Evolutionary conservation across 495 filamentous ascomycete genomes (phyloP).

Genomic region (Mytilinidion resinicola): DNA sequence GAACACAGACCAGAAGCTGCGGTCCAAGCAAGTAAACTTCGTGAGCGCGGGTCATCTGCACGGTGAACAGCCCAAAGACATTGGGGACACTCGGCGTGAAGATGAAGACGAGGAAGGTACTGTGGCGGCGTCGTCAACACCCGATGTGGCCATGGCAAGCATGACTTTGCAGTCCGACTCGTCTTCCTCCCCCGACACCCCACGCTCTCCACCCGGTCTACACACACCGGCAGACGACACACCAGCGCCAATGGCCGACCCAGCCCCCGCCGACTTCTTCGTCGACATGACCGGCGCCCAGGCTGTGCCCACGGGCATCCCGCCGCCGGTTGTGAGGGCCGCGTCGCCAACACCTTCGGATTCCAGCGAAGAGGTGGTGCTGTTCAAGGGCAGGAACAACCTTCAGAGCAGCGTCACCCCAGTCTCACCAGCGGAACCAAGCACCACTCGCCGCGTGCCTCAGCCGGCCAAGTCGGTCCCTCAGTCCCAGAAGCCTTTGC

Average conservation of each 20-base stretch:
- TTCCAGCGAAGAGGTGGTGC: slow-evolving; percentile 60
- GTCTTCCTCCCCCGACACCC: neutral
- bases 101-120: neutral
- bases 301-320: slow-evolving; percentile 13
- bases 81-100: neutral
- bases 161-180: slow-evolving; percentile 21
- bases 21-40: slow-evolving; percentile 60
- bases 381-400: slow-evolving; percentile 53
- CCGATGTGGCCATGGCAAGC: slow-evolving; percentile 14
- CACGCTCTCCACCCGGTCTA: neutral
- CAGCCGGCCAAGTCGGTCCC: neutral
- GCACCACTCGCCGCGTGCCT: neutral
- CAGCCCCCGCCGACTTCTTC: slow-evolving; percentile 8
- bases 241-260: neutral
- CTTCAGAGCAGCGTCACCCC: slow-evolving; percentile 2
- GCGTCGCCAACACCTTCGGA: slow-evolving; percentile 44
- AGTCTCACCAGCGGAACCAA: neutral
- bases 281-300: slow-evolving; percentile 20
- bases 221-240: neutral
- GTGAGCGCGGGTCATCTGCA: slow-evolving; percentile 58
- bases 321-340: slow-evolving; percentile 29
- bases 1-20: slow-evolving; percentile 36
- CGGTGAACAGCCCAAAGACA: slow-evolving; percentile 13
- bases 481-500: too few species aligned
- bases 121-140: neutral